Base-by-base conservation (phyloP, 345 rosid species). In the Excoecaria cochinchinensis region DNA sequence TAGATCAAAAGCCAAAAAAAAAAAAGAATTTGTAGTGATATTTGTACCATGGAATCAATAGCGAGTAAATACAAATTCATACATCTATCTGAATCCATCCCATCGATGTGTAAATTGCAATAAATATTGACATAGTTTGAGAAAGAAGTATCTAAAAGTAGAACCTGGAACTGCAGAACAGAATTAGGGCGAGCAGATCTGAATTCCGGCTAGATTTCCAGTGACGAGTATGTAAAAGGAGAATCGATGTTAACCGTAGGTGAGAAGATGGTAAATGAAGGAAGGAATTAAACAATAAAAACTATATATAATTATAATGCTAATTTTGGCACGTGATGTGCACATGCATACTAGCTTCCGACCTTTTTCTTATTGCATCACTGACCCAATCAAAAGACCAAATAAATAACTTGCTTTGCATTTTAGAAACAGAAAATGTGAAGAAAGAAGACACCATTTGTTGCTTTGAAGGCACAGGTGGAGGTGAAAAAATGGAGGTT, bases 251-350 rank as follows among this genome's bases (percentile, higher is more conserved):
- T 38, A 73, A 36, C 6, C n/a, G 70, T 31, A 6, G 24, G 25
- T n/a, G 22, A 1, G 40, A 65, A 38, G 16, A 31, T 7, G 8
- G 21, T 1, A 40, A 42, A 3, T 19, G 3, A 53, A 59, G 12
- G 16, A 46, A 60, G 19, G 3, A 40, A 12, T 1, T 21, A 15
- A 6, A 4, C 6, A 47, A 13, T 47, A 13, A 13, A 22, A 5
- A 1, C 15, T 3, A 24, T 13, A 55, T 21, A 67, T 10, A 4
- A 8, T 1, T 0, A 6, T 60, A 5, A 40, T 7, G 12, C 0
- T 39, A 64, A 16, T 69, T 21, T 52, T 51, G 42, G 53, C 71
- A 74, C 76, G 76, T 73, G 76, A 47, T 50, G 21, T 14, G 60
- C 76, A 73, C 77, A 3, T 66, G n/a, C 48, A 48, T 19, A 2